Base-by-base conservation (phyloP, 257 asterid genomes). In the Salvia rosmarinus region DNA sequence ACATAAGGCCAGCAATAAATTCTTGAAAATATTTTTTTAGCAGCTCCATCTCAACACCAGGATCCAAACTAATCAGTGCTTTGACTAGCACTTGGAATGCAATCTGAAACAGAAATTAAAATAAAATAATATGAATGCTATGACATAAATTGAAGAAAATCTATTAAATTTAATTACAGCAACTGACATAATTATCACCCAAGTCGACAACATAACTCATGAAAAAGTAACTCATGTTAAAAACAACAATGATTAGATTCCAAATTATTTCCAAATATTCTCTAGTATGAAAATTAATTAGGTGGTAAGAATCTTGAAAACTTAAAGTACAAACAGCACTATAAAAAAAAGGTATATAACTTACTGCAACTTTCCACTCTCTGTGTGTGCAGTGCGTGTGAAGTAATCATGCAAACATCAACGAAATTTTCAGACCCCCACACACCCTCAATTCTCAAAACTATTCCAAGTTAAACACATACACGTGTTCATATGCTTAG, bases 1-100 rank as follows among this genome's bases (percentile, higher is more conserved):
- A 90, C 95, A 93, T 82, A 13, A 93, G 95, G 72, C 98, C 98
- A 8, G 92, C 94, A 17, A 93, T 90, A 82, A 93, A 93, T 83
- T 87, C 90, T 78, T 93, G 97, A 85, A 93, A 93, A 63, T 88
- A 79, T 70, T 83, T 80, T 78, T 85, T 86, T 23, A 93, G 75
- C 6, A 82, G 79, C 75, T 93, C 89, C 93, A 93, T 85, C 73
- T 90, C 85, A 21, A 76, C 81, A 28, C 96, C 93, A 35, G 77
- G 75, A 74, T 86, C 92, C 87, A 90, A 69, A 55, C 95, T 88
- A 68, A 89, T 88, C 81, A 93, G 75, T 63, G 97, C 86, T 84
- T 88, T 90, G 10, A 85, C 98, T 43, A 93, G 80, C 30, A 89
- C 98, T 80, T 83, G 88, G 62, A 93, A 93, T 68, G 96, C 90